Base-by-base conservation (phyloP, 495 filamentous ascomycete genomes). In the Aspergillus sclerotiicarbonarius region DNA sequence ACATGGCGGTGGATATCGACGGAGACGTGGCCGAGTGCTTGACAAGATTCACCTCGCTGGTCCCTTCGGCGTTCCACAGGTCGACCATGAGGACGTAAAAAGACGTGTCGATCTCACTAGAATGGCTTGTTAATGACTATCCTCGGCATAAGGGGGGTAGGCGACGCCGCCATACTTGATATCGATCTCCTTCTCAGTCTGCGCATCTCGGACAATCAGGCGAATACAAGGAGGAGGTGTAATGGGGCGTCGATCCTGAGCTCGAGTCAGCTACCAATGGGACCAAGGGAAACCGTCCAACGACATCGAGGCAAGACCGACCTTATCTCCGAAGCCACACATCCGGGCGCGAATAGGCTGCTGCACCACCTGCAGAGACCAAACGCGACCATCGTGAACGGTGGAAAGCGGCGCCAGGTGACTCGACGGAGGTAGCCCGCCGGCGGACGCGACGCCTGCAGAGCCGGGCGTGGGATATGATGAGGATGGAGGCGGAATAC, bases 291-390 rank as follows among this genome's bases (percentile, higher is more conserved):
- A 13, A 47, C 10, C 41, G 39, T 31, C 50, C 21, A 50, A 16
- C n/a, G 25, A 25, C 25, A 25, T 9, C 12, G 16, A 21, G 46
- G 15, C 21, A 16, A 37, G 51, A 52, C 52, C 25, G 65, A 96
- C 92, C 83, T 98, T 98, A 72, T 98, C 94, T 54, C 94, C 94
- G 78, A 97, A 98, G 2, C 94, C 94, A 78, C 94, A 98, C 94
- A 98, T 98, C 50, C 94, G 89, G 61, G 94, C 94, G 53, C 94
- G 88, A 60, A 91, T 80, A 50, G 94, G 94, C 68, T 98, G 94
- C 73, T 98, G 94, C 53, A 90, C 87, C 54, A 97, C 90, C 60
- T 86, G 79, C 54, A 98, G 80, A 49, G 87, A 89, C 80, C 74
- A 85, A 30, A 76, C 74, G 12, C 78, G 78, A 53, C 77, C 78